Percentiles rank a stretch among this genome's conserved stretches.
These are phyloP conservation scores for Fonsecaea pedrosoi DNA, from an alignment of 2,329 filamentous ascomycete species.

Conservation along the genomic window DNA sequence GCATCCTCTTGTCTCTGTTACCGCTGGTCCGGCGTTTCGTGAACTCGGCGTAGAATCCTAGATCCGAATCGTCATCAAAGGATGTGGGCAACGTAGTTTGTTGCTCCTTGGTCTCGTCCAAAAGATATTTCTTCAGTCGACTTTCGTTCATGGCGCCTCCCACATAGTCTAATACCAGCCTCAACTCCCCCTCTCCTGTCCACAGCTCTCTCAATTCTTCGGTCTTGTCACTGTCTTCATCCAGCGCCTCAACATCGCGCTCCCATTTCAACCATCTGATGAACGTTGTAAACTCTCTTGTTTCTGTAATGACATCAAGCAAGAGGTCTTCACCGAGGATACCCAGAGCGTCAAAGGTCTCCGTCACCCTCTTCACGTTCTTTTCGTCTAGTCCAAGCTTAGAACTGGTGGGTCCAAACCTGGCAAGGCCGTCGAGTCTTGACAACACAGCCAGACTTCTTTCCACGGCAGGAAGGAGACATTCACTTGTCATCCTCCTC, in stretches of 20 bases:
- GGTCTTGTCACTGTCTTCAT: constrained; percentile 62
- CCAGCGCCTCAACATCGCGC: constrained; percentile 76
- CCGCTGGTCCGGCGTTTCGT: constrained; percentile 59
- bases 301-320: constrained; percentile 74
- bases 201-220: constrained; percentile 76
- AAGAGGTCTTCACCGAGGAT: constrained; percentile 77
- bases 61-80: constrained; percentile 36
- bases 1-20: constrained; percentile 57
- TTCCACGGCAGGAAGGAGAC: constrained; percentile 86
- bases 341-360: constrained; percentile 76
- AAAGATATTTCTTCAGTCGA: constrained; percentile 46
- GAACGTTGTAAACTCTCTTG: constrained; percentile 77
- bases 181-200: constrained; percentile 66
- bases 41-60: constrained; percentile 55
- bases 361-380: constrained; percentile 64
- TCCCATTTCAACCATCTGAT: constrained; percentile 83
- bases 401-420: constrained; percentile 72
- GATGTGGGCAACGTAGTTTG: background rate
- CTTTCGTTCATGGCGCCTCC: constrained; percentile 49
- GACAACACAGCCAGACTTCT: constrained; percentile 81
- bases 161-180: constrained; percentile 78
- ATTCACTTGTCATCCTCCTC: constrained; percentile 79
- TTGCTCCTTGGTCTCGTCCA: constrained; percentile 40
- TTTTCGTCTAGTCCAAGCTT: constrained; percentile 71
- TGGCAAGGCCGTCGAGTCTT: constrained; percentile 80